These are phyloP conservation scores for Colletotrichum sp. DNA, from an alignment of 2,329 filamentous ascomycete genomes.

Conservation along the genomic window DNA sequence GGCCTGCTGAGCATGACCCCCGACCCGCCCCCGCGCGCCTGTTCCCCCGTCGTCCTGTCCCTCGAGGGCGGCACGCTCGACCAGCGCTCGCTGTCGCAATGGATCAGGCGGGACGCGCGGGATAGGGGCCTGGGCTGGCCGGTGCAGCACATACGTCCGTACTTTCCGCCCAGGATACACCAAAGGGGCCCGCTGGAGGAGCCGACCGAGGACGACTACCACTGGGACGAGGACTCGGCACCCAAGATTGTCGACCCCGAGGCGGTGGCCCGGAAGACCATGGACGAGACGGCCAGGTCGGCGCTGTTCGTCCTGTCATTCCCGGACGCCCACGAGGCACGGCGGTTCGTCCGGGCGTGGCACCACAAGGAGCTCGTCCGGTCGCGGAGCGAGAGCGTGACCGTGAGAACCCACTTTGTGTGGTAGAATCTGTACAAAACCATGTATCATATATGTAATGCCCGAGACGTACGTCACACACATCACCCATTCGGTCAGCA, in stretches of 20 bases:
- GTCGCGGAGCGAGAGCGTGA: not conserved
- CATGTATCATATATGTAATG: not conserved
- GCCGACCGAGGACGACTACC: not conserved
- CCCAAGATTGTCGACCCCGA: not conserved
- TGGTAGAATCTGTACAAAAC: conserved; percentile 8
- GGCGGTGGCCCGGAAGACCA: not conserved
- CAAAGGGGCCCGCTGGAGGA: not conserved
- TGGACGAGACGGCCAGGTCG: conserved; percentile 6
- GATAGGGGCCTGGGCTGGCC: conserved; percentile 34
- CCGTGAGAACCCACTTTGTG: conserved; percentile 13
- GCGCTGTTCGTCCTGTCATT: conserved; percentile 38
- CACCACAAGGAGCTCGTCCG: conserved; percentile 35
- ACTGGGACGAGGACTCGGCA: not conserved
- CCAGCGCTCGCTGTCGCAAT: conserved; percentile 33
- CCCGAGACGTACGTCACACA: not conserved
- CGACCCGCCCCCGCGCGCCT: conserved; percentile 21
- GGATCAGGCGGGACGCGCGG: conserved; percentile 47
- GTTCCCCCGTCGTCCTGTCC: conserved; percentile 38
- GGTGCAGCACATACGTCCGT: conserved; percentile 18
- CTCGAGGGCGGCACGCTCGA: conserved; percentile 37
- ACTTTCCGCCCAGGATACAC: conserved; percentile 13
- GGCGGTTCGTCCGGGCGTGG: conserved; percentile 47
- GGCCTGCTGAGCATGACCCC: conserved; percentile 17
- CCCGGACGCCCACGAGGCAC: conserved; percentile 33
- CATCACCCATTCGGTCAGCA: not conserved